These are phyloP conservation scores for Stephania japonica DNA, from an alignment of 164 flowering plant species.

Conservation along the genomic window DNA sequence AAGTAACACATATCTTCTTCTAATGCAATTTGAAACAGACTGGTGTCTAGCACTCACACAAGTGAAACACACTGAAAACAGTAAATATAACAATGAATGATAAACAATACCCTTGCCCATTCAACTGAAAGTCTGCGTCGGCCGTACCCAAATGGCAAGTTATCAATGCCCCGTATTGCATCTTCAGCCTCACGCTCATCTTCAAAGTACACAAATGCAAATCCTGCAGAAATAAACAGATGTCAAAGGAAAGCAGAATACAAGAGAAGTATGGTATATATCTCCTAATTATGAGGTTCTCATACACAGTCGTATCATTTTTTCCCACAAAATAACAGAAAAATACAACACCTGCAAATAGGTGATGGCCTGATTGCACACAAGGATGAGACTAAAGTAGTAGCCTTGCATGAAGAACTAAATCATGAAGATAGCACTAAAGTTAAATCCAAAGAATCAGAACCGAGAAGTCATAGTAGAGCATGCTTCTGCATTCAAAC, in stretches of 20 bases:
- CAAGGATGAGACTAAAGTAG: conserved; percentile 44
- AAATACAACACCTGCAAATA: conserved; percentile 80
- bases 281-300: background rate
- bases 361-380: conserved; percentile 61
- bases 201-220: conserved; percentile 91
- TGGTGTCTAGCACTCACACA: background rate
- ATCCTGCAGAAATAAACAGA: conserved; percentile 45
- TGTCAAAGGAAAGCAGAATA: conserved; percentile 7
- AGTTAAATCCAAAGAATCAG: conserved; percentile 45
- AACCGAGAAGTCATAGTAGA: conserved; percentile 56
- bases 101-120: conserved; percentile 70
- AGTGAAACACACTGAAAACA: background rate
- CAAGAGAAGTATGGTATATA: background rate
- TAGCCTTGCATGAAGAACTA: conserved; percentile 70
- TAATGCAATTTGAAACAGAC: background rate
- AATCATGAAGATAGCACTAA: conserved; percentile 46
- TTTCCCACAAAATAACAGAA: conserved; percentile 34
- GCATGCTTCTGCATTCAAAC: conserved; percentile 70
- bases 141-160: conserved; percentile 66
- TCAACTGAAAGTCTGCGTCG: conserved; percentile 80
- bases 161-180: conserved; percentile 77
- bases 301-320: conserved; percentile 26
- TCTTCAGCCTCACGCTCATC: conserved; percentile 94
- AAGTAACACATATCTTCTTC: background rate
- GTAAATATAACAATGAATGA: background rate